Evolutionary conservation across 495 filamentous ascomycete species (phyloP).

Genomic region (Cladorrhinum samala): DNA sequence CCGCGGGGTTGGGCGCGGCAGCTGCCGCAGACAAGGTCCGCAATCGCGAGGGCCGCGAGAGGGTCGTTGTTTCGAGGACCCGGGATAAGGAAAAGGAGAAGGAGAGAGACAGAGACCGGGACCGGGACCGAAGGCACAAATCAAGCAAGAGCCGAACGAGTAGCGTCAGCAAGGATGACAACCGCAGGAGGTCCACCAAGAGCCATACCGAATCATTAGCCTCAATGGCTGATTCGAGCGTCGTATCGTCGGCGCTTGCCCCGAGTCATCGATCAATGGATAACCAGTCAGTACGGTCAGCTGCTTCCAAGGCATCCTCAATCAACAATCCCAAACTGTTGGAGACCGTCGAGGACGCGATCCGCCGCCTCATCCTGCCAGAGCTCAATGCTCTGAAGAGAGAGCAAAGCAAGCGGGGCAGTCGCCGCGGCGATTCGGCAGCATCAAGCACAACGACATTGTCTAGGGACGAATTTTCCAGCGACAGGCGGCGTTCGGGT

Average conservation of each 20-base stretch:
- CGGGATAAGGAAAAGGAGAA: constrained; percentile 31
- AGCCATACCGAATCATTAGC: constrained; percentile 56
- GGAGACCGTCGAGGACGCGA: constrained; percentile 93
- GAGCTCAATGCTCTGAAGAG: constrained; percentile 87
- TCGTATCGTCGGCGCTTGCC: constrained; percentile 67
- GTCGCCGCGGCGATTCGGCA: constrained; percentile 54
- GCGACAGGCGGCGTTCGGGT: constrained; percentile 39
- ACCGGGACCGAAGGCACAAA: constrained; percentile 46
- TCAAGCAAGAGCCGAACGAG: constrained; percentile 52
- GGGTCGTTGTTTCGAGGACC: constrained; percentile 21
- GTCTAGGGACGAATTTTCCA: constrained; percentile 54
- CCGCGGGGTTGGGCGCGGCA: constrained; percentile 30
- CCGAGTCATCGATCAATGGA: constrained; percentile 64
- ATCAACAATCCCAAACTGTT: constrained; percentile 95
- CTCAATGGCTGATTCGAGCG: constrained; percentile 64
- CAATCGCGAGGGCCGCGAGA: constrained; percentile 34
- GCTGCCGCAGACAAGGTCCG: constrained; percentile 46
- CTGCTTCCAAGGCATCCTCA: constrained; percentile 68
- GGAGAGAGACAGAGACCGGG: constrained; percentile 32
- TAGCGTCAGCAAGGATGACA: constrained; percentile 57
- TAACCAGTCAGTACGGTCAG: constrained; percentile 68
- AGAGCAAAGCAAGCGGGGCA: constrained; percentile 63
- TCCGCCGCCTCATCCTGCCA: constrained; percentile 82
- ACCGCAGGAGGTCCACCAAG: constrained; percentile 53
- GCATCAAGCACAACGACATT: constrained; percentile 51